Evolutionary conservation across 169 alveolate species (phyloP), one percentile per base, ranked within the genome.

Genomic region (Babesia ovata): DNA sequence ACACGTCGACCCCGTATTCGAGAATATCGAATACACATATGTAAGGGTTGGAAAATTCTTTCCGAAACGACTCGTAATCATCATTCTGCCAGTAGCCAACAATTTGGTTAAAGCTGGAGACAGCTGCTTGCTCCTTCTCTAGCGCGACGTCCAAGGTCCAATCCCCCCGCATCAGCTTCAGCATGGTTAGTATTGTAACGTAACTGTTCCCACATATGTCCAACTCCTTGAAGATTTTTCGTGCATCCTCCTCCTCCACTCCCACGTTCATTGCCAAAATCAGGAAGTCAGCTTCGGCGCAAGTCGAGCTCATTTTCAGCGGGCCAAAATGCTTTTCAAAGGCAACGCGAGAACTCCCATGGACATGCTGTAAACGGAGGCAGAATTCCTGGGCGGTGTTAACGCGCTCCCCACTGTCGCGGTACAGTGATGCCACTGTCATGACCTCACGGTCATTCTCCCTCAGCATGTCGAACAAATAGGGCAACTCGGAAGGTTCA

Each of bases 141-240:
- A 52, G 17, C 14, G 87, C 87, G 42, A 29, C 75, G 11, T 53
- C 87, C 12, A n/a, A 11, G 7, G 74, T 63, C 87, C 87, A 79
- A 53, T 79, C 84, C 26, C 87, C 87, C 0, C 74, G 65, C 63
- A 79, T 56, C 69, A 79, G 26, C 63, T 79, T 79, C 48, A 79
- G 67, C 63, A 79, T 70, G n/a, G 87, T 79, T 44, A 79, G 19
- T 13, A 79, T 71, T n/a, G 87, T 70, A 16, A 79, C 84, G 24
- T 57, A 69, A 45, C 76, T 77, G 16, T 58, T 71, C 24, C 61
- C 65, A 72, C 87, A 79, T 0, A 79, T 61, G 63, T 79, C 87
- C 66, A 79, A 24, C 46, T 59, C 62, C 39, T 79, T 65, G 63
- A 70, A 79, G 26, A 79, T 26, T 3, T 17, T 17, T 16, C 22